A percentile compares a stretch with the other conserved stretches of the same genome.
phyloP scores from a whole-genome alignment of 2,329 filamentous ascomycete species.

The Aspergillus eucalypticola region DNA sequence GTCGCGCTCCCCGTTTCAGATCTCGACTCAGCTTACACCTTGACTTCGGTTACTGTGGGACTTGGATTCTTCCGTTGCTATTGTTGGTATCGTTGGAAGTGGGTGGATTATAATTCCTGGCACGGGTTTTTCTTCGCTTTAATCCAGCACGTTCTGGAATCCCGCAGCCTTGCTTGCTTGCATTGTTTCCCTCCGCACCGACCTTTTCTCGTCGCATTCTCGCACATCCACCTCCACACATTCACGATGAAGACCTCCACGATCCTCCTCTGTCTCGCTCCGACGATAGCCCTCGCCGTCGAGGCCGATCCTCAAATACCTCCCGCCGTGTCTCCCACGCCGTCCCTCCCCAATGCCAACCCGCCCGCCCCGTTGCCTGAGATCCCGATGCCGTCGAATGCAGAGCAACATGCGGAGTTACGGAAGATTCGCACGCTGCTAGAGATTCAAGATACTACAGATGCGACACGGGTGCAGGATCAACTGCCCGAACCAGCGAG shows the following conservation, averaged over 20 bases:
- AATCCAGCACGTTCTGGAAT: background rate
- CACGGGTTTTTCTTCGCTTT: background rate
- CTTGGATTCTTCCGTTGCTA: background rate
- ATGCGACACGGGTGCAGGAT: conserved; percentile 26
- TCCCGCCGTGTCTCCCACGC: conserved; percentile 27
- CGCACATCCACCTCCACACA: background rate
- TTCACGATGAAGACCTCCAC: conserved; percentile 22
- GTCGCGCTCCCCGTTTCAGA: background rate
- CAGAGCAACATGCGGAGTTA: conserved; percentile 9
- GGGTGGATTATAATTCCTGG: background rate
- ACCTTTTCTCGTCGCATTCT: conserved; percentile 1
- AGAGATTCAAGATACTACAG: conserved; percentile 14
- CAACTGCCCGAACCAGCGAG: conserved; percentile 31
- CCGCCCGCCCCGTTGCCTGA: conserved; percentile 19
- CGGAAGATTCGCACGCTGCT: conserved; percentile 10
- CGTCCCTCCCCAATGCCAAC: conserved; percentile 20
- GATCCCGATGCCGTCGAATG: conserved; percentile 5
- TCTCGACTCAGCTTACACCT: background rate
- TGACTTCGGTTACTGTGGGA: background rate
- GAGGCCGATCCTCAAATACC: conserved; percentile 25
- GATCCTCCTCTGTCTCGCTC: conserved; percentile 22
- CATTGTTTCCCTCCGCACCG: background rate
- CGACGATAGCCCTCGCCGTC: conserved; percentile 26
- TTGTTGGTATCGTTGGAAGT: background rate
- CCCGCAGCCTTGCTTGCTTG: background rate